Conservation (phyloP, 2,329 filamentous ascomycete genomes). For the Colletotrichum viniferum region DNA sequence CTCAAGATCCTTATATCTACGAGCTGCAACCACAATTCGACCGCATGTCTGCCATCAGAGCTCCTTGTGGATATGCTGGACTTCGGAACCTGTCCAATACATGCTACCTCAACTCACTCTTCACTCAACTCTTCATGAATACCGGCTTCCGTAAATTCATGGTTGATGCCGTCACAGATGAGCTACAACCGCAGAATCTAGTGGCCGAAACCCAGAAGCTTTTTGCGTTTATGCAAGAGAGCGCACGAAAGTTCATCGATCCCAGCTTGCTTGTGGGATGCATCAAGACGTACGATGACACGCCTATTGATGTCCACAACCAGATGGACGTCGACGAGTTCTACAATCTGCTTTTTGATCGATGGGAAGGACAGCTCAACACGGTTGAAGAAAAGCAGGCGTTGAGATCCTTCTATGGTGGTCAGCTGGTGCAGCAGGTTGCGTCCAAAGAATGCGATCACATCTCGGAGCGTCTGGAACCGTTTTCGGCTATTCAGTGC, state of each 20-base stretch:
- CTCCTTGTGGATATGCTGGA: conserved; percentile 82
- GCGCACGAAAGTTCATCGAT: conserved; percentile 74
- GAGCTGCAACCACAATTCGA: conserved; percentile 69
- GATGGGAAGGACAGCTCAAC: conserved; percentile 83
- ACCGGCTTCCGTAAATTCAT: conserved; percentile 85
- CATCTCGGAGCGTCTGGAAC: conserved; percentile 87
- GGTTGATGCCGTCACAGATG: conserved; percentile 65
- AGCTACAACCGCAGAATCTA: conserved; percentile 64
- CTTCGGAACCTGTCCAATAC: conserved; percentile 93
- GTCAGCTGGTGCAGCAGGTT: conserved; percentile 91
- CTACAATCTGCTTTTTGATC: conserved; percentile 90
- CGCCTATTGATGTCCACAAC: conserved; percentile 80
- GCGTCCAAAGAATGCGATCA: conserved; percentile 94
- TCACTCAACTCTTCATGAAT: conserved; percentile 98
- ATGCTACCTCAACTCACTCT: conserved; percentile 93
- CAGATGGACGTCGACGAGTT: conserved; percentile 99
- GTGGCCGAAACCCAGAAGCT: conserved; percentile 79
- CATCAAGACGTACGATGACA: conserved; percentile 83
- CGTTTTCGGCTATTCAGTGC: conserved; percentile 93
- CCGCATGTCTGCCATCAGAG: conserved; percentile 70
- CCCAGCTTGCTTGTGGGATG: conserved; percentile 74
- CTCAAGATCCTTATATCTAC: conserved; percentile 59
- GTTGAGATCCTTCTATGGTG: conserved; percentile 87
- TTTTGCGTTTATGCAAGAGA: conserved; percentile 87
- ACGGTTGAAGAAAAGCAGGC: conserved; percentile 69